Base-by-base conservation (phyloP, 2,329 filamentous ascomycete genomes). In the Penicillium palitans region DNA sequence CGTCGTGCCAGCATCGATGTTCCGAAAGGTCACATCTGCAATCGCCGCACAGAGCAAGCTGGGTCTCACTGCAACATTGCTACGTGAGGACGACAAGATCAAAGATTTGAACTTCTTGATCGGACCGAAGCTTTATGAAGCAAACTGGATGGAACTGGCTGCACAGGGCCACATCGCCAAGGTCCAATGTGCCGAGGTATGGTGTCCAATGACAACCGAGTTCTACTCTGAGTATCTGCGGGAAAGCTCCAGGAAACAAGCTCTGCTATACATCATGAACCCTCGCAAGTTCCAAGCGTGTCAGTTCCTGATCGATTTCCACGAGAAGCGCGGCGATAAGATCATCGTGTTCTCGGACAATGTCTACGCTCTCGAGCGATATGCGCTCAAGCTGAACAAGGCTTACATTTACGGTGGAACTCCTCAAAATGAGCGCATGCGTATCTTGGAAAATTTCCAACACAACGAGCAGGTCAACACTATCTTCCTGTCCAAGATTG, bases 331-430 rank as follows among this genome's bases (percentile, higher is more conserved):
- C 60, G 93, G 95, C 33, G 95, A 98, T 79, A 98, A 98, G 77
- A 92, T 98, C 66, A 98, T 98, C 63, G 93, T 99, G 44, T 98
- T 98, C 74, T 96, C 92, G 0, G 95, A 99, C 74, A 97, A 98
- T 66, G 91, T 99, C 41, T 98, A 95, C 70, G 93, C 95, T 0
- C 80, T 99, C 31, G 86, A 93, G 66, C 85, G 87, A 41, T 96
- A 98, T 70, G 93, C 95, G 4, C 81, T 86, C 27, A 93, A 92
- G 66, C 80, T 98, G 39, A 84, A 85, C 48, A 97, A 96, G 73
- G 89, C 90, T 0, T 97, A 88, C 73, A 96, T 99, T 66, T 96
- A 91, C 68, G 95, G 95, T 51, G 90, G 88, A 57, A 99, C 95
- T 0, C 85, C 87, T 24, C 91, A 97, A 69, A 82, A 84, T 17